Conservation (phyloP, 441 rosid species). For the Erysimum cheiri region DNA sequence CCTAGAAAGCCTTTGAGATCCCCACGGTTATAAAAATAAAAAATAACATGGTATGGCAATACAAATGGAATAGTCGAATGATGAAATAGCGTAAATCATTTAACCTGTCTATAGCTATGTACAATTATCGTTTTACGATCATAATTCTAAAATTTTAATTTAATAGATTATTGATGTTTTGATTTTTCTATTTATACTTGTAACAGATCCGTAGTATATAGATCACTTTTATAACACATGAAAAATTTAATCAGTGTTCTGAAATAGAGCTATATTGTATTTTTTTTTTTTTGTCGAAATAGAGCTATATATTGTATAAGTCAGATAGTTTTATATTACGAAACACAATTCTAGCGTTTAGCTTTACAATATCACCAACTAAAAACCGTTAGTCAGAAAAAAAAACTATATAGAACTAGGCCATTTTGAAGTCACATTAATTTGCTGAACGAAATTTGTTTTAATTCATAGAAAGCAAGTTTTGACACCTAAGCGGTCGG, state of each 20-base stretch:
- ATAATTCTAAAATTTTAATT: too few relatives aligned
- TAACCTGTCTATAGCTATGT: neutral
- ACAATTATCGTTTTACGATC: too few relatives aligned
- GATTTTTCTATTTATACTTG: too few relatives aligned
- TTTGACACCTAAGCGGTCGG: neutral
- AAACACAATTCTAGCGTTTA: neutral
- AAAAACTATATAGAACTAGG: neutral
- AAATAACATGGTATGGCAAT: neutral
- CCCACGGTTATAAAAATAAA: too few relatives aligned
- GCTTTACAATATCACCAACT: neutral
- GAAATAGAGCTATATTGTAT: too few relatives aligned
- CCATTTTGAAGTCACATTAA: neutral
- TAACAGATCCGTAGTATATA: too few relatives aligned
- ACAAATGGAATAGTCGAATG: neutral
- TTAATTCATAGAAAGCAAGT: neutral
- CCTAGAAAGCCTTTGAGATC: too few relatives aligned
- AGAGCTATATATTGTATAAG: too few relatives aligned
- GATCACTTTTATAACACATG: too few relatives aligned
- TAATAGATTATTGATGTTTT: too few relatives aligned
- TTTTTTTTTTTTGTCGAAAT: too few relatives aligned
- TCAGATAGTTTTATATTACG: neutral
- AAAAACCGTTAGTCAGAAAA: neutral
- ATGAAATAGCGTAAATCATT: neutral
- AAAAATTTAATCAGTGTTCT: too few relatives aligned
- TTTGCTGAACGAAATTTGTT: neutral